Percentiles rank a stretch among this genome's conserved stretches.
Evolutionary conservation across 345 rosid genomes (phyloP).

Genomic region (Pistacia integerrima): DNA sequence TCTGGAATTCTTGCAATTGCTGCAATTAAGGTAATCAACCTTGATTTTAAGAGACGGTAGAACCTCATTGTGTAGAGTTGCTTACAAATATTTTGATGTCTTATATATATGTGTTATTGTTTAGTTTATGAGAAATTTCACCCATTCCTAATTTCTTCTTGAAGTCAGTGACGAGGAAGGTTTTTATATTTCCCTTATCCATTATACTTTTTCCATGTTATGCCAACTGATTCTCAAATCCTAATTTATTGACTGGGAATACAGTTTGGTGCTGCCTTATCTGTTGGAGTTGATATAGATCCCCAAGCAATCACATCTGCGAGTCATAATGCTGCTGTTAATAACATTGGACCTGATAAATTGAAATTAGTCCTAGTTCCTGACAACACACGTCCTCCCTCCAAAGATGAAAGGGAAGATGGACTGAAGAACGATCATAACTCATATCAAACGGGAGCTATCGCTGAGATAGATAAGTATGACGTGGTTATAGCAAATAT

Average conservation of each 20-base stretch:
- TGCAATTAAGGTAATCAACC: slow-evolving; percentile 66
- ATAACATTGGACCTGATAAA: slow-evolving; percentile 53
- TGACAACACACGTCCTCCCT: slow-evolving; percentile 22
- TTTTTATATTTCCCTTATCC: not conserved
- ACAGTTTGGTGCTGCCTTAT: slow-evolving; percentile 74
- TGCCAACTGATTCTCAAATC: slow-evolving; percentile 5
- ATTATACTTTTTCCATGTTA: not conserved
- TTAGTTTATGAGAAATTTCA: not conserved
- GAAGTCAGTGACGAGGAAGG: not conserved
- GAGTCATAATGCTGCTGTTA: slow-evolving; percentile 60
- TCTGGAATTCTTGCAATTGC: slow-evolving; percentile 93
- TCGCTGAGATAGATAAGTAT: slow-evolving; percentile 37
- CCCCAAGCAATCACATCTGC: slow-evolving; percentile 66
- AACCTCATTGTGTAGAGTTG: not conserved
- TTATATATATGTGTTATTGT: not conserved
- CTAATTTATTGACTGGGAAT: not conserved
- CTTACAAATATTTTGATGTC: not conserved
- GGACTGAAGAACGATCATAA: slow-evolving; percentile 21
- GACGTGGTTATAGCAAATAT: slow-evolving; percentile 82
- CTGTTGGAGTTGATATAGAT: slow-evolving; percentile 77
- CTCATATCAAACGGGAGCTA: slow-evolving; percentile 23
- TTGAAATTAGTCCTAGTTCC: slow-evolving; percentile 52
- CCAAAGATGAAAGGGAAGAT: slow-evolving; percentile 11
- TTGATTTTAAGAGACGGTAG: not conserved
- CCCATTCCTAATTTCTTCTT: not conserved